Evolutionary conservation across 768 basidiomycete genomes (phyloP).

Genomic region (Rhodotorula diobovata): DNA sequence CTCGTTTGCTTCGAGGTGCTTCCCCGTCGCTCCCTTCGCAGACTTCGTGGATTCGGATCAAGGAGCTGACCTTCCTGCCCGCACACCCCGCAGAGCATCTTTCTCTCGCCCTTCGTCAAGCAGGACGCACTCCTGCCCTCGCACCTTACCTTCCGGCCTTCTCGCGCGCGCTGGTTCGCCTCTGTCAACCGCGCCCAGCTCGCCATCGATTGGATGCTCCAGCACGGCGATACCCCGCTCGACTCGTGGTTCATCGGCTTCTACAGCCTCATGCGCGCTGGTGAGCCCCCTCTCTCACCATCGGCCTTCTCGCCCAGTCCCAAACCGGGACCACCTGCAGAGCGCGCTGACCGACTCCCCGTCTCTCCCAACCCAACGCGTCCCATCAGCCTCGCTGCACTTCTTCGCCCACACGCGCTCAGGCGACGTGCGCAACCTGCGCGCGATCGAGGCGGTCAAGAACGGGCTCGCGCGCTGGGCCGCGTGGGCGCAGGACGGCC

Average conservation of each 20-base stretch:
- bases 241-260: neutral
- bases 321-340: neutral
- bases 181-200: neutral
- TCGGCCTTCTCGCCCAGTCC: neutral
- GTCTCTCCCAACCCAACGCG: neutral
- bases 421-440: neutral
- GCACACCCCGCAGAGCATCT: neutral
- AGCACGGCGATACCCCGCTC: neutral
- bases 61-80: neutral
- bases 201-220: neutral
- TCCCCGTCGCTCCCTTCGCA: neutral
- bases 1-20: neutral
- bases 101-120: neutral
- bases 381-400: neutral
- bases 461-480: neutral
- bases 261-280: neutral
- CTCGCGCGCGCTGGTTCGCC: slow-evolving; percentile 1
- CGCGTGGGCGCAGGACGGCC: neutral
- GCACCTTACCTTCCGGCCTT: neutral
- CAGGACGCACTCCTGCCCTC: neutral
- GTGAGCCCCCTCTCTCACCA: neutral
- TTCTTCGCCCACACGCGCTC: neutral
- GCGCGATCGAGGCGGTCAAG: neutral
- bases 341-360: neutral
- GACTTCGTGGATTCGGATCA: neutral